Evolutionary conservation across 495 filamentous ascomycete genomes (phyloP), one percentile per base, ranked within the genome.

Genomic region (Talaromyces liani): DNA sequence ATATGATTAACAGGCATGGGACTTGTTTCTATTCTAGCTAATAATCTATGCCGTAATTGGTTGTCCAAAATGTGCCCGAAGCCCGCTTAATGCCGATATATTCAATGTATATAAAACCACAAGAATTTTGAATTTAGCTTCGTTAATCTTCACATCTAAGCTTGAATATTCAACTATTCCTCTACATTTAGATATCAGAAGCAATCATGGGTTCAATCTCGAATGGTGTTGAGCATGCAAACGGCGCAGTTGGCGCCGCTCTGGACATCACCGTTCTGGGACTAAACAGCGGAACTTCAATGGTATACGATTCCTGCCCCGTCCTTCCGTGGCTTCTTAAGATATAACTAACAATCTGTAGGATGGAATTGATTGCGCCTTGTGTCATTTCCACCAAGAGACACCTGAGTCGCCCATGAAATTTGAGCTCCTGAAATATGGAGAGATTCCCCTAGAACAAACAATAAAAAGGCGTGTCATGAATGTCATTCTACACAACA

Each of bases 381-480:
- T 82, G 20, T 82, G 79, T 63, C 76, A 71, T 60, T 83, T 82
- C 64, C 73, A 78, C 22, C 72, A 84, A 64, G 78, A 79, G 53
- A 75, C 76, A 7, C 80, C 82, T 1, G 69, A 73, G 31, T 72
- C 74, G 2, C 74, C 79, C 0, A 77, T 83, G 74, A 78, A 82
- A 69, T 79, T 84, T 55, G 72, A 77, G 67, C 64, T 79, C 6
- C 69, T 79, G 9, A 71, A 70, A 75, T 73, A 74, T 66, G 74
- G 72, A 41, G 73, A 77, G 60, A 70, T 82, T n/a, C 79, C 79
- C 0, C 70, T 85, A 16, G 75, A 80, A 39, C 77, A 73, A 16
- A 70, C 66, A 20, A 83, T 85, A 66, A 85, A 86, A 81, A 24
- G 80, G 65, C 76, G 77, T 71, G 79, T 83, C 9, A 79, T 84